Evolutionary conservation across 2,329 filamentous ascomycete genomes (phyloP), one percentile per base, ranked within the genome.

Genomic region (Lachnellula hyalina): DNA sequence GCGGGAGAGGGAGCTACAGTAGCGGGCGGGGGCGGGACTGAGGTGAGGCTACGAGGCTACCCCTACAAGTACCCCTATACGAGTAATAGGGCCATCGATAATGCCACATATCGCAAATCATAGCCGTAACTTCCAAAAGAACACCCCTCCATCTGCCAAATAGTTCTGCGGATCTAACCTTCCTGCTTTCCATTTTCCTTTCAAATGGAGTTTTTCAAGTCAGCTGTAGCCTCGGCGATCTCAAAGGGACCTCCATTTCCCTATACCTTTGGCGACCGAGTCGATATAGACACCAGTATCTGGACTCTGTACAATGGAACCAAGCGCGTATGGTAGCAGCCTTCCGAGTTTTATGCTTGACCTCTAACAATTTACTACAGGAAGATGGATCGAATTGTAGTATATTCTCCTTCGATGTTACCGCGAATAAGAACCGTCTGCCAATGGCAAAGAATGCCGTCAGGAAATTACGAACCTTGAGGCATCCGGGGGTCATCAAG

Each of bases 221-320:
- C 92, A 58, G 94, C 94, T 51, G 91, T 97, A 70, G 93, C 92
- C 46, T 97, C 94, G 58, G 93, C 92, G 64, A 97, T 99, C 67
- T 90, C 94, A 46, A 94, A 96, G 72, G 92, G 93, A 2, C 91
- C 92, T 51, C 86, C 92, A 5, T 96, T 96, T 69, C 91, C 91
- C 4, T 97, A 96, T 71, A 86, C 82, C 47, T 94, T 97, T 69
- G 93, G 92, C 66, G 94, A 99, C 72, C 84, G 87, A 70, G 88
- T 97, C 56, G 93, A 97, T 70, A 79, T 94, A 51, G 90, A 95
- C 70, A 85, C 94, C 68, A 96, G 93, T 25, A 92, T 97, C 66
- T 99, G 94, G 92, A 89, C 88, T n/a, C 76, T 99, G 55, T 87
- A 94, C 74, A 96, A 97, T 73, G 94, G 90, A 68, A 96, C 89